Base-by-base conservation (phyloP, 2,329 filamentous ascomycete genomes). In the Aaosphaeria pasadenensis region DNA sequence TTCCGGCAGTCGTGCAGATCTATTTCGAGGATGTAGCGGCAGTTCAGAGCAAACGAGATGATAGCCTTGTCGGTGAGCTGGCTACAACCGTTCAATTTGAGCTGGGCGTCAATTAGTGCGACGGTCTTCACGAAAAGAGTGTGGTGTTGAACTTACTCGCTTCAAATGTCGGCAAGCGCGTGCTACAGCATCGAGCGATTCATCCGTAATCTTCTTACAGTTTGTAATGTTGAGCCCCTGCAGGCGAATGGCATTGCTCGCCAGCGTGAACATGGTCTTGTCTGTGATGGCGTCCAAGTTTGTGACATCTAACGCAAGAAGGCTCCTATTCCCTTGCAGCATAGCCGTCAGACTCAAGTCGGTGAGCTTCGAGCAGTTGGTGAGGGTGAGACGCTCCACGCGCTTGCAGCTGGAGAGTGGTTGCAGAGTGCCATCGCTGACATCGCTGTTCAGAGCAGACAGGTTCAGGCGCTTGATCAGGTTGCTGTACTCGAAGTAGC, bases 41-140 rank as follows among this genome's bases (percentile, higher is more conserved):
- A 96, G 71, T 95, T 83, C 41, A 85, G 78, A 5, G 94, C 92
- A 66, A 99, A 95, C 4, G 91, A 88, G 49, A 89, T 77, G 54
- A 97, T 86, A 5, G 91, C 86, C 43, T 80, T 78, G 66, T 97
- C 90, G 36, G 87, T 90, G 32, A 96, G 76, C 70, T 95, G 88
- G n/a, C 74, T 71, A 66, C 94, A 96, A 48, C 91, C 88, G 70
- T 97, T 99, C 52, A 99, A 81, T 81, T 99, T 99, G 57, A 99
- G 81, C 84, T 94, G 60, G 17, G 40, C 39, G 7, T 11, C 6
- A 11, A 29, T 42, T 32, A 41, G 39, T 35, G 36, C 40, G 9
- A 11, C 24, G 17, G 2, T 32, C 6, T 43, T 4, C 4, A n/a
- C 9, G 17, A 40, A n/a, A 9, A 28, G 17, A 3, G 24, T 9